phyloP scores from a whole-genome alignment of 345 rosid genomes.

The Heritiera littoralis region DNA sequence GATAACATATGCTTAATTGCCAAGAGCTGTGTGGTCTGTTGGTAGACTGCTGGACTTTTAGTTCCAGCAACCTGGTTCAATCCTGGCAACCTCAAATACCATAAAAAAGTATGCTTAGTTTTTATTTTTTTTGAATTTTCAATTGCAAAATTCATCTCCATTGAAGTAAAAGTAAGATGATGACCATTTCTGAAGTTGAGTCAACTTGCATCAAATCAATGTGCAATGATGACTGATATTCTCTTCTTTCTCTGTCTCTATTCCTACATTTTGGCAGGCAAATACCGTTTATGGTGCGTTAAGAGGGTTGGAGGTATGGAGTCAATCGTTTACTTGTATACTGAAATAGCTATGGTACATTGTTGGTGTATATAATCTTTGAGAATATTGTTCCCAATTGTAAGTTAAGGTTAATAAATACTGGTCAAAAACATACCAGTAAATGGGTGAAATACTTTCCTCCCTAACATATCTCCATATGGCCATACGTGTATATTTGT shows the following conservation, averaged over 20 bases:
- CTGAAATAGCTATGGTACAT: neutral
- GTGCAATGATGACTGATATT: neutral
- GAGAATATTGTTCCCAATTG: neutral
- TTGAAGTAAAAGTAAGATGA: neutral
- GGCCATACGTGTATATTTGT: neutral
- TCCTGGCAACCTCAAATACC: neutral
- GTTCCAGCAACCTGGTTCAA: neutral
- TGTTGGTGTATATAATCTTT: neutral
- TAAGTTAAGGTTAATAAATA: neutral
- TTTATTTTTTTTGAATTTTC: neutral
- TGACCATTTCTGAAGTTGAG: neutral
- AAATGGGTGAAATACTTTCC: neutral
- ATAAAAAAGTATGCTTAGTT: no score
- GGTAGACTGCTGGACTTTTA: neutral
- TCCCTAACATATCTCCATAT: neutral
- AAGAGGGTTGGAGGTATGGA: conserved; percentile 52
- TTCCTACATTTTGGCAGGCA: conserved; percentile 18
- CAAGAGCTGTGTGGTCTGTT: neutral
- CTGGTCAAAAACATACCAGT: neutral
- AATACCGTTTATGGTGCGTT: conserved; percentile 15
- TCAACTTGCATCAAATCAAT: neutral
- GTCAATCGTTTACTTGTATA: neutral
- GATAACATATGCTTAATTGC: neutral
- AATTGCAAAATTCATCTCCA: neutral
- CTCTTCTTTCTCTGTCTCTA: neutral